phyloP scores from a whole-genome alignment of 2,329 filamentous ascomycete species.

The Alternaria arborescens region DNA sequence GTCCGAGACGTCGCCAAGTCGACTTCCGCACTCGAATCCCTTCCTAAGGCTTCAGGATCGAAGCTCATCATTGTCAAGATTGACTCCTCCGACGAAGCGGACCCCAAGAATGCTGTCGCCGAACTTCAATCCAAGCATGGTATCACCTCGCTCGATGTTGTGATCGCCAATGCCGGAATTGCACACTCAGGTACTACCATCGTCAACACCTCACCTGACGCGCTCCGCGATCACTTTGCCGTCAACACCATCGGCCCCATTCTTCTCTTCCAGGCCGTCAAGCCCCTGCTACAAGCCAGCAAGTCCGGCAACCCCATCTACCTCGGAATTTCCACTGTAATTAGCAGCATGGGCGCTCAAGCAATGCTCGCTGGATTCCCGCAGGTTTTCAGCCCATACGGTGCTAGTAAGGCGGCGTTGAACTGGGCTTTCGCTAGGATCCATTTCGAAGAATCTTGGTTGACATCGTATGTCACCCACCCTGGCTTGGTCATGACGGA shows the following conservation, averaged over 20 bases:
- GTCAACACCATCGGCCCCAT: slow-evolving; percentile 53
- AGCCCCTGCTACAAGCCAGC: slow-evolving; percentile 47
- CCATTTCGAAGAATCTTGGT: slow-evolving; percentile 18
- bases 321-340: slow-evolving; percentile 18
- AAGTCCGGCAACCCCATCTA: slow-evolving; percentile 23
- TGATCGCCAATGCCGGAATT: slow-evolving; percentile 64
- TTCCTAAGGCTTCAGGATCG: slow-evolving; percentile 47
- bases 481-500: slow-evolving; percentile 16
- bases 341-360: slow-evolving; percentile 17
- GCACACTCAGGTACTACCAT: slow-evolving; percentile 3
- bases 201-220: neutral
- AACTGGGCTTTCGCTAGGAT: slow-evolving; percentile 20
- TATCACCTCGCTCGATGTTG: slow-evolving; percentile 58
- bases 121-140: slow-evolving; percentile 19
- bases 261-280: slow-evolving; percentile 46
- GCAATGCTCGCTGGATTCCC: neutral
- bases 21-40: slow-evolving; percentile 7
- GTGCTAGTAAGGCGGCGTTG: slow-evolving; percentile 23
- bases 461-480: slow-evolving; percentile 21
- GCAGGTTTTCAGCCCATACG: slow-evolving; percentile 6
- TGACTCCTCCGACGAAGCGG: slow-evolving; percentile 12
- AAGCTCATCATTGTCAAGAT: slow-evolving; percentile 27
- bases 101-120: slow-evolving; percentile 20
- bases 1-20: slow-evolving; percentile 17
- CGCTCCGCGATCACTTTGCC: slow-evolving; percentile 35